Base-by-base conservation (phyloP, 768 basidiomycete species). In the Rhodotorula babjevae region DNA sequence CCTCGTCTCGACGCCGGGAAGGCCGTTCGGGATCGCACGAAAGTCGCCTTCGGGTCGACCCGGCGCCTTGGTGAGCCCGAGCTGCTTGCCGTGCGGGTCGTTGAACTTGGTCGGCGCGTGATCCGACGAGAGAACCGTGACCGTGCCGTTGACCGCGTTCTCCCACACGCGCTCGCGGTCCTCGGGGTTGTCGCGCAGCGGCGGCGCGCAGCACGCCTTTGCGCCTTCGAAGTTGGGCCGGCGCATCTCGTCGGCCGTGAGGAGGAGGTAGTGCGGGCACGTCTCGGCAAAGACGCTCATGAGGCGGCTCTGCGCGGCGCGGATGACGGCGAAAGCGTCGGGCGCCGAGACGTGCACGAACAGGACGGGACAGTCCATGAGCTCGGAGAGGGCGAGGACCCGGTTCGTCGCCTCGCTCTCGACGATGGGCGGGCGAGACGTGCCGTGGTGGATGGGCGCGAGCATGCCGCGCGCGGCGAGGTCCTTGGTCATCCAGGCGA, bases 1-100 rank as follows among this genome's bases (percentile, higher is more conserved):
- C 36, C 81, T 79, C 9, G 81, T 82, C 63, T 81, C 80, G 31
- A 82, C 77, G 11, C 81, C 81, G 11, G 81, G 81, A 3, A 81
- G 75, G 11, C 81, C 81, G 52, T 82, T 82, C 18, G 81, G 81
- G 29, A 81, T 81, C 63, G 74, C 67, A 14, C 76, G 59, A 78
- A 82, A 82, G 66, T 81, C 79, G 16, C 79, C 79, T 16, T 74
- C 64, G 0, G 76, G 75, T 46, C 79, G 78, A 19, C 75, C 76
- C 10, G 77, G 73, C 61, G 80, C 74, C 47, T 77, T 73, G 19
- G 69, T 67, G 7, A 78, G 66, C 21, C 78, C 79, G 44, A 78
- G 67, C 76, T 79, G 69, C 76, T 82, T 82, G 16, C 81, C 81
- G 55, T 58, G 58, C 40, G 73, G 67, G 66, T 80, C 80, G 69